Percentiles rank a stretch among this genome's conserved stretches.
Conservation (phyloP, 352 stramenopile species). For the Pythium insidiosum region DNA sequence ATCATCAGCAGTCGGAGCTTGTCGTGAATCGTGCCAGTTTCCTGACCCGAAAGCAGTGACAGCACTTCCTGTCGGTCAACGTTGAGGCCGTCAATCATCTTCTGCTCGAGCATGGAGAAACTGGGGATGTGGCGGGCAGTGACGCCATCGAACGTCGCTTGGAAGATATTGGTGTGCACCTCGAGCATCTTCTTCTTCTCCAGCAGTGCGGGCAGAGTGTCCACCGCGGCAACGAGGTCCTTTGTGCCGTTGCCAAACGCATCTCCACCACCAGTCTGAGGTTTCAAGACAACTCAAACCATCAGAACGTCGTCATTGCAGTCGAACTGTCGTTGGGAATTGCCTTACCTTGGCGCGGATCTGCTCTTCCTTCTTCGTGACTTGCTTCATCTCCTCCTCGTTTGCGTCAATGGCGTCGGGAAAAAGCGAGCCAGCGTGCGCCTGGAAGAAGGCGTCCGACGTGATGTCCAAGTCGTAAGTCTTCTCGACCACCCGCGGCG, state of each 20-base stretch:
- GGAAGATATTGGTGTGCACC: slow-evolving; percentile 86
- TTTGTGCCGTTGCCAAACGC: slow-evolving; percentile 71
- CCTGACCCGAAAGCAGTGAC: slow-evolving; percentile 46
- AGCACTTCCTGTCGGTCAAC: slow-evolving; percentile 64
- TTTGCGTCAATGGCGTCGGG: slow-evolving; percentile 81
- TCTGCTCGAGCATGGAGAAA: slow-evolving; percentile 83
- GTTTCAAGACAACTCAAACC: too few species aligned
- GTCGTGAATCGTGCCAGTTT: slow-evolving; percentile 65
- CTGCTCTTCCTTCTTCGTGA: slow-evolving; percentile 80
- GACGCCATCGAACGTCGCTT: slow-evolving; percentile 72
- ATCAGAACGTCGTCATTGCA: too few species aligned
- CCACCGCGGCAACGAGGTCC: slow-evolving; percentile 74
- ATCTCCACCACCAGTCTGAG: slow-evolving; percentile 62
- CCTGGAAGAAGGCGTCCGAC: slow-evolving; percentile 77
- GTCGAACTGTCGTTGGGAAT: too few species aligned
- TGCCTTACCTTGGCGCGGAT: slow-evolving; percentile 60
- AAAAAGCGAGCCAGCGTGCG: slow-evolving; percentile 68
- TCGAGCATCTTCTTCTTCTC: slow-evolving; percentile 88
- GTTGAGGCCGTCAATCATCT: slow-evolving; percentile 74
- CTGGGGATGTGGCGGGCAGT: slow-evolving; percentile 73
- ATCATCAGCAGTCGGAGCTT: slow-evolving; percentile 86
- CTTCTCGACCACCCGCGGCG: slow-evolving; percentile 36
- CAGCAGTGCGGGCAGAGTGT: slow-evolving; percentile 71
- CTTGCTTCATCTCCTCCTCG: slow-evolving; percentile 84
- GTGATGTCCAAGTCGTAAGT: slow-evolving; percentile 79